These are phyloP conservation scores for Phytopythium litorale DNA, from an alignment of 352 stramenopile genomes.

Conservation along the genomic window DNA sequence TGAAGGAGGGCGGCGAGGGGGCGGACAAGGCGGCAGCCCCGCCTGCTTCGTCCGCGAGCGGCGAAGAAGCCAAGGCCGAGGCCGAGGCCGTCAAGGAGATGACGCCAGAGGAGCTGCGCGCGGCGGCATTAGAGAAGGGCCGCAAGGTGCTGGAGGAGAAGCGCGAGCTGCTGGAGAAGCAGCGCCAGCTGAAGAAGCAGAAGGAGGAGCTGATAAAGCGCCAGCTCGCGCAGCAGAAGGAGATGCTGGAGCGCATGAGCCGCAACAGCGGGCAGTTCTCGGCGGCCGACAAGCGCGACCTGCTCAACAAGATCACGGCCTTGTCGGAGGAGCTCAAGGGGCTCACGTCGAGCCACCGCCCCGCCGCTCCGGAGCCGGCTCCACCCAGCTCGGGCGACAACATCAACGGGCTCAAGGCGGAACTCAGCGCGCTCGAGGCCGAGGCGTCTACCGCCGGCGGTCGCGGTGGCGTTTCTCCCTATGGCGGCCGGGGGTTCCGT, in stretches of 20 bases:
- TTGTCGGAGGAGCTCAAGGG: conserved; percentile 68
- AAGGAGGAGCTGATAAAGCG: conserved; percentile 80
- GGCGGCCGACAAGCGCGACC: conserved; percentile 62
- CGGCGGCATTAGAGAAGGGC: conserved; percentile 72
- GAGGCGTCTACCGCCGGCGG: conserved; percentile 32
- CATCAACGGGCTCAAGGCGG: conserved; percentile 51
- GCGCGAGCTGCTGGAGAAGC: conserved; percentile 82
- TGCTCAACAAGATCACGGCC: conserved; percentile 82
- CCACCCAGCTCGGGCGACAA: conserved; percentile 16
- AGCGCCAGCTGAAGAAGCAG: conserved; percentile 79
- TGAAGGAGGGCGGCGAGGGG: conserved; percentile 28
- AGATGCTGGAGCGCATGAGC: conserved; percentile 80
- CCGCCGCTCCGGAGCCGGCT: conserved; percentile 9
- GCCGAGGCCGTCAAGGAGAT: conserved; percentile 45
- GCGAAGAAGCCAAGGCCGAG: conserved; percentile 15
- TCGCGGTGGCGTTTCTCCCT: conserved; percentile 12
- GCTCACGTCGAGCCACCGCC: conserved; percentile 22
- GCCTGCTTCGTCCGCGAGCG: conserved; percentile 6
- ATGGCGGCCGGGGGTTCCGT: conserved; percentile 28
- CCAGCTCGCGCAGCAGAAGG: conserved; percentile 77
- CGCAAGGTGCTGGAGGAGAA: conserved; percentile 83
- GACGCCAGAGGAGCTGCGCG: conserved; percentile 68
- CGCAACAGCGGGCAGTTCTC: conserved; percentile 69
- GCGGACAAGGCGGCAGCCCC: conserved; percentile 1
- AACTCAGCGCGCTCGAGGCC: conserved; percentile 64